Evolutionary conservation across 345 rosid species (phyloP).

Genomic region (Lumnitzera racemosa): DNA sequence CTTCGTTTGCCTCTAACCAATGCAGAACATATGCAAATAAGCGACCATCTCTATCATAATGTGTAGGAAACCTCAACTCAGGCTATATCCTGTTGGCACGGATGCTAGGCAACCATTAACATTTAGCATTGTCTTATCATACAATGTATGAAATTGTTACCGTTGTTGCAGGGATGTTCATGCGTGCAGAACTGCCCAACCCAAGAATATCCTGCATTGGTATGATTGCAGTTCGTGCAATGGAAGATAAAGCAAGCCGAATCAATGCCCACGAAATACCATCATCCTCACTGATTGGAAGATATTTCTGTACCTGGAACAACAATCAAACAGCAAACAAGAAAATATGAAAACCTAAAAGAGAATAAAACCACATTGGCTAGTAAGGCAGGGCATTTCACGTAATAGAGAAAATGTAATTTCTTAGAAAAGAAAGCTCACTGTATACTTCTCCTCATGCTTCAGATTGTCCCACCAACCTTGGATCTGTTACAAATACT

Average conservation of each 20-base stretch:
- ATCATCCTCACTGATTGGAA: conserved; percentile 42
- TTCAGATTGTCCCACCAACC: conserved; percentile 83
- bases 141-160: conserved; percentile 16
- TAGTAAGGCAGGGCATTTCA: too few relatives aligned
- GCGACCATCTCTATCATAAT: too few relatives aligned
- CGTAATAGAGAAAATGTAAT: neutral
- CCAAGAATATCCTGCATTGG: conserved; percentile 91
- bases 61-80: too few relatives aligned
- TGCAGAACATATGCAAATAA: too few relatives aligned
- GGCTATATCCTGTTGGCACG: too few relatives aligned
- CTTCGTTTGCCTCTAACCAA: too few relatives aligned
- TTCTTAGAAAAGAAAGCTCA: conserved; percentile 25
- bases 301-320: conserved; percentile 57
- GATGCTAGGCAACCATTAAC: too few relatives aligned
- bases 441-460: conserved; percentile 60
- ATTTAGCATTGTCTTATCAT: too few relatives aligned
- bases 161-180: conserved; percentile 89
- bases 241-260: conserved; percentile 55
- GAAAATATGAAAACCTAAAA: neutral
- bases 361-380: neutral
- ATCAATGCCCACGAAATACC: conserved; percentile 63
- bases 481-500: conserved; percentile 29
- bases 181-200: conserved; percentile 73
- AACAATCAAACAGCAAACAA: neutral
- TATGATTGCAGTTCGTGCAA: conserved; percentile 67